Conservation (phyloP, 306 rosid species). For the Vachellia pachyceras region DNA sequence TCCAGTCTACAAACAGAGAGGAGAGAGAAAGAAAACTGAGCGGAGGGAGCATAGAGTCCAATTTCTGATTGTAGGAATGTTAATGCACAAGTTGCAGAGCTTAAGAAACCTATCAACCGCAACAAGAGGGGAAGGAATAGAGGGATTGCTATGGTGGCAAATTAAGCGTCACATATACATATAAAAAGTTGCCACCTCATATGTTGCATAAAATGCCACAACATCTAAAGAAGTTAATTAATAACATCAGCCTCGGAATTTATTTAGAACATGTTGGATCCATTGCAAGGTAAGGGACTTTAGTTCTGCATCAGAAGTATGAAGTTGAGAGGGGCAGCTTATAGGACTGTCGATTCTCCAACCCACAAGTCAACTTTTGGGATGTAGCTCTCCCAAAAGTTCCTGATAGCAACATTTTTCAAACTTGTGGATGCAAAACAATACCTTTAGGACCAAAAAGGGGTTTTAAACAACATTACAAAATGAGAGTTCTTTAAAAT, state of each 20-base stretch:
- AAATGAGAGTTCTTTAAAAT: slow-evolving; percentile 7
- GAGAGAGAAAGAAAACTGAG: background rate
- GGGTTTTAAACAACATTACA: slow-evolving; percentile 7
- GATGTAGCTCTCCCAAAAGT: background rate
- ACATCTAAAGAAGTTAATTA: background rate
- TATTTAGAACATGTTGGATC: background rate
- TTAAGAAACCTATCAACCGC: background rate
- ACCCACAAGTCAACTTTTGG: background rate
- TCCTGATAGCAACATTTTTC: background rate
- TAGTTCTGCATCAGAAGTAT: background rate
- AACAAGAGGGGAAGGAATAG: background rate
- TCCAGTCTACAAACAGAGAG: background rate
- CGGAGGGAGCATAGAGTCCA: background rate
- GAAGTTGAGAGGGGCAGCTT: background rate
- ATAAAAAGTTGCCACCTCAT: background rate
- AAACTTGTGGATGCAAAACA: background rate
- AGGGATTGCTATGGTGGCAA: background rate
- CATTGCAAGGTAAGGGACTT: background rate
- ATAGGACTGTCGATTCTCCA: background rate
- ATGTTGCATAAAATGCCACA: background rate
- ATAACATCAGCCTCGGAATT: background rate
- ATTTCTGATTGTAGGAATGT: background rate
- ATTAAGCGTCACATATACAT: background rate
- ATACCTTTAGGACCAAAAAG: background rate
- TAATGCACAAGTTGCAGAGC: background rate